Evolutionary conservation across 208 protist species (phyloP).

Genomic region (Wallacemonas rigidus): DNA sequence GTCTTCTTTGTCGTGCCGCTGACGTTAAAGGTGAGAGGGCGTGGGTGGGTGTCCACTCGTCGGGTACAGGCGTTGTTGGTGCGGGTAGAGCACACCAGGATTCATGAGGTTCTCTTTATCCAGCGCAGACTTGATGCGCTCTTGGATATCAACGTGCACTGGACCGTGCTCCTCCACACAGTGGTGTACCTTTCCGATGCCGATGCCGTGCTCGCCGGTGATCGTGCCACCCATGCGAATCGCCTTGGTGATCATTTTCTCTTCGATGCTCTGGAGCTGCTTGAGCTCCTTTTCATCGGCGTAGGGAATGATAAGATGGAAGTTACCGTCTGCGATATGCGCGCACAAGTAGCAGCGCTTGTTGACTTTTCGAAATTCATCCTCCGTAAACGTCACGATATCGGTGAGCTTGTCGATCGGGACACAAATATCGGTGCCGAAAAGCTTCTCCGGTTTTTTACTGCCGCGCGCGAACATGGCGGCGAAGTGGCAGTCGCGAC

Average conservation of each 20-base stretch:
- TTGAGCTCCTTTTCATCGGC: conserved; percentile 46
- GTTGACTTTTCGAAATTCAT: conserved; percentile 39
- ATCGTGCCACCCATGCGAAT: conserved; percentile 58
- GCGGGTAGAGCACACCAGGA: conserved; percentile 65
- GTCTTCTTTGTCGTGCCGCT: conserved; percentile 2
- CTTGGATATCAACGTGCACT: conserved; percentile 63
- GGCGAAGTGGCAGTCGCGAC: conserved; percentile 26
- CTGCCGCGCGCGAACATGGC: conserved; percentile 18
- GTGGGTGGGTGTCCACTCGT: conserved; percentile 17
- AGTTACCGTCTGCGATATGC: conserved; percentile 86
- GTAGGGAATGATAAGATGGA: conserved; percentile 70
- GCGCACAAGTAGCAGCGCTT: conserved; percentile 41
- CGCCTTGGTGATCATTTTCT: conserved; percentile 55
- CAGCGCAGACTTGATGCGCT: conserved; percentile 65
- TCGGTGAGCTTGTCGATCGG: conserved; percentile 63
- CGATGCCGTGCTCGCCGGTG: conserved; percentile 74
- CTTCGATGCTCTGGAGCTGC: conserved; percentile 37
- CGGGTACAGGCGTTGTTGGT: conserved; percentile 29
- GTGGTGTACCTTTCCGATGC: conserved; percentile 33
- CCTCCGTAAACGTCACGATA: conserved; percentile 54
- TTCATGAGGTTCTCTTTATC: conserved; percentile 86
- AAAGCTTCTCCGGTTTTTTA: conserved; percentile 25
- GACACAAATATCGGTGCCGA: conserved; percentile 74
- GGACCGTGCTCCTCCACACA: conserved; percentile 51
- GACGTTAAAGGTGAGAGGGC: conserved; percentile 3